Percentiles rank a stretch among this genome's conserved stretches.
These are phyloP conservation scores for Entomophthora muscae DNA, from an alignment of 371 early-diverging fungal species.

Conservation along the genomic window DNA sequence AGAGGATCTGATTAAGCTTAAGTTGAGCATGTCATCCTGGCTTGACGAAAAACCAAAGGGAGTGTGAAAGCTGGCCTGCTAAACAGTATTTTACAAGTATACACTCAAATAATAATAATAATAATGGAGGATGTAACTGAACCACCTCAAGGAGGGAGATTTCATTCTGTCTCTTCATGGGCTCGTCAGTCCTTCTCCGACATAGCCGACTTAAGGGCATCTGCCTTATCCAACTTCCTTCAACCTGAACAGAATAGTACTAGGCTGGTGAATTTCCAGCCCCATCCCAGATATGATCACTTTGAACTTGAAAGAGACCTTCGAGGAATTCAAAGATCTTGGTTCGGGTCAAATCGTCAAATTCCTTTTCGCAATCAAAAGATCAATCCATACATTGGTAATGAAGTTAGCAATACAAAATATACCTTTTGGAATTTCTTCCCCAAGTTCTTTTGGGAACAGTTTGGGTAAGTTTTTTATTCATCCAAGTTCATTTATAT, in stretches of 20 bases:
- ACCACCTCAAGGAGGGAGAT: no score
- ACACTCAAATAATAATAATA: no score
- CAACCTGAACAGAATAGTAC: neutral
- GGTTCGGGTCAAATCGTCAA: neutral
- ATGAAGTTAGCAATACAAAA: conserved; percentile 1
- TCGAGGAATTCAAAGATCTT: neutral
- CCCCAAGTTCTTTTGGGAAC: conserved; percentile 7
- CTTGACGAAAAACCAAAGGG: no score
- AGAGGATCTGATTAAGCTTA: no score
- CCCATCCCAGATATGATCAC: neutral
- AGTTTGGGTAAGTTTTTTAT: conserved; percentile 10
- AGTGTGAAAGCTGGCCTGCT: no score
- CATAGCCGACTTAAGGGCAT: neutral
- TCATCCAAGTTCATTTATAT: neutral
- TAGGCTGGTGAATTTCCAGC: neutral
- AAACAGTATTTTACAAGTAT: no score
- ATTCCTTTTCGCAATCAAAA: neutral
- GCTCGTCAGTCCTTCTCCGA: neutral
- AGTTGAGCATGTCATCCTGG: no score
- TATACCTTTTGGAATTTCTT: neutral
- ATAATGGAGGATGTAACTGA: no score
- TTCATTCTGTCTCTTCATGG: neutral
- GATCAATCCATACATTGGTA: neutral
- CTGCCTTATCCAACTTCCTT: neutral
- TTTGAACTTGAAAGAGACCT: neutral